These are phyloP conservation scores for Colletotrichum melonis DNA, from an alignment of 2,329 filamentous ascomycete species.

Conservation along the genomic window DNA sequence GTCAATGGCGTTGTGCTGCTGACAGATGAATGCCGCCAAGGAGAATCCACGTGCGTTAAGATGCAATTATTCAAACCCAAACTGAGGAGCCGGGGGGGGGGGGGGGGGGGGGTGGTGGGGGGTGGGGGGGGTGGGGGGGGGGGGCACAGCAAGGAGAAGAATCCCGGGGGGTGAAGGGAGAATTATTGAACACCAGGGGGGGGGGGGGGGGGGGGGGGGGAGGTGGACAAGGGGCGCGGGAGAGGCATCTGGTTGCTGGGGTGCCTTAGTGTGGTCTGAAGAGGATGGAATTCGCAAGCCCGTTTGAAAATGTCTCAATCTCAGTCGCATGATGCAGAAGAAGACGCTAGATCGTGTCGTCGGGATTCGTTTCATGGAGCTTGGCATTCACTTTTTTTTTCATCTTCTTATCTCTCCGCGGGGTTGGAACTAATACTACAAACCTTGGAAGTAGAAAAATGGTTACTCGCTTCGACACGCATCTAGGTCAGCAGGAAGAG, in stretches of 20 bases:
- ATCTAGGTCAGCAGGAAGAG: background rate
- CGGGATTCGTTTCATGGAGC: slow-evolving; percentile 9
- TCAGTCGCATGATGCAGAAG: slow-evolving; percentile 17
- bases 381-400: background rate
- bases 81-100: too few species aligned
- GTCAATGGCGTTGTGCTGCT: slow-evolving; percentile 20
- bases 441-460: background rate
- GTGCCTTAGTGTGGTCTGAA: background rate
- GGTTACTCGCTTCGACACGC: too few species aligned
- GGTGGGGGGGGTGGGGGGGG: too few species aligned
- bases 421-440: background rate
- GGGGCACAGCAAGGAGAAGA: too few species aligned
- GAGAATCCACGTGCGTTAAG: background rate
- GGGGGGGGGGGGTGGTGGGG: too few species aligned
- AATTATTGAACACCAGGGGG: too few species aligned
- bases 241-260: background rate
- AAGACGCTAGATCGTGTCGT: slow-evolving; percentile 22
- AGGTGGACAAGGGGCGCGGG: background rate
- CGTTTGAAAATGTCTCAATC: slow-evolving; percentile 34
- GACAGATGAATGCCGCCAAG: background rate
- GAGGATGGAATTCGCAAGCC: background rate
- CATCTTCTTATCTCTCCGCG: background rate
- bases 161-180: too few species aligned
- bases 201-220: too few species aligned
- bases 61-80: background rate